phyloP scores from a whole-genome alignment of 2,329 filamentous ascomycete species.

The Trichoderma breve region DNA sequence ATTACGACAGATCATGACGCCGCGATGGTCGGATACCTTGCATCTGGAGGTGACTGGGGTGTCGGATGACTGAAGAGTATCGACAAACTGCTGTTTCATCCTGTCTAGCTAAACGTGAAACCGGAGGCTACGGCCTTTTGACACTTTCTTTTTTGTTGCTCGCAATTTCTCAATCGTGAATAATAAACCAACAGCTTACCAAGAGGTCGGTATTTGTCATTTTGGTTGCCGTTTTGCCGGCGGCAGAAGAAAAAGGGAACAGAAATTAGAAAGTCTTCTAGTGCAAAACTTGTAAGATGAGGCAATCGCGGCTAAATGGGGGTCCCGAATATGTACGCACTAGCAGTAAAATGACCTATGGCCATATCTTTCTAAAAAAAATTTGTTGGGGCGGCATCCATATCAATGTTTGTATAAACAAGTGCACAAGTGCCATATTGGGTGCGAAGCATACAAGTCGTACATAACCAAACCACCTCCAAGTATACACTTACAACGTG shows the following conservation, averaged over 20 bases:
- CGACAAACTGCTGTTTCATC: not conserved
- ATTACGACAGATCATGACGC: conserved; percentile 11
- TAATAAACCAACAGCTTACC: not conserved
- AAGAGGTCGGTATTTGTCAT: not conserved
- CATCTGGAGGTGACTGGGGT: not conserved
- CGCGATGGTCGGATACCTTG: not conserved
- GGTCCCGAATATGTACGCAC: not conserved
- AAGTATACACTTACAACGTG: not conserved
- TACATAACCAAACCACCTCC: not conserved
- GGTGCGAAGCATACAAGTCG: not conserved
- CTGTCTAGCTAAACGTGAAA: conserved; percentile 1
- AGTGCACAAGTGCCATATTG: not conserved
- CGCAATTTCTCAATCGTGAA: not conserved
- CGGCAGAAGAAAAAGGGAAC: not conserved
- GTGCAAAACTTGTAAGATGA: conserved; percentile 3
- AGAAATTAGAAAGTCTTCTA: not conserved
- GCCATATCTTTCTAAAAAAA: not conserved
- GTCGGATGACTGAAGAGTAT: not conserved
- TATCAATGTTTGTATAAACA: not conserved
- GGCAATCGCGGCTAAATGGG: conserved; percentile 2
- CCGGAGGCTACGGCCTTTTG: not conserved
- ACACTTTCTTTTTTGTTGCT: not conserved
- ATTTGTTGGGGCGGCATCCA: not conserved
- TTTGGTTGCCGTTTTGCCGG: not conserved
- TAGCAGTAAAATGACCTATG: not conserved